Conservation (phyloP, 2,329 filamentous ascomycete species). For the Pyrenochaeta sp. region DNA sequence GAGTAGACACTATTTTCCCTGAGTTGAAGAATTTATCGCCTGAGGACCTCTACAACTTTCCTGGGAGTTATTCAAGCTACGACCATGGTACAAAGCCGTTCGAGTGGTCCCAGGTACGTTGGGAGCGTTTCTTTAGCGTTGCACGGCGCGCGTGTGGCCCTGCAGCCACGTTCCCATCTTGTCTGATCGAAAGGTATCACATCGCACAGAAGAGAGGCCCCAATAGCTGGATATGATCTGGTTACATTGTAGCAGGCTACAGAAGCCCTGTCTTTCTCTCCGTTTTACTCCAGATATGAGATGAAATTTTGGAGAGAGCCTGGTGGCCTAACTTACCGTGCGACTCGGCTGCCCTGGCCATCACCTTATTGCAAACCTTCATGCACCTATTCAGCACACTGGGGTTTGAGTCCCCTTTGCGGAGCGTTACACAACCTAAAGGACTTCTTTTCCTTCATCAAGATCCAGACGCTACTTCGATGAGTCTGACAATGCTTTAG, state of each 20-base stretch:
- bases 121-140: conserved; percentile 9
- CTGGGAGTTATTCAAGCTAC: conserved; percentile 6
- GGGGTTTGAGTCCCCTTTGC: neutral
- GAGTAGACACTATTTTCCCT: conserved; percentile 28
- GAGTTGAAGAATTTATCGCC: conserved; percentile 17
- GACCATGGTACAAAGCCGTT: conserved; percentile 17
- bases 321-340: neutral
- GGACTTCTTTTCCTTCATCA: neutral
- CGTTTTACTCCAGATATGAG: neutral
- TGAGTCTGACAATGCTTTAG: conserved; percentile 29
- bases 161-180: conserved; percentile 12
- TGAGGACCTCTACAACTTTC: conserved; percentile 7
- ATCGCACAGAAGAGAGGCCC: conserved; percentile 5
- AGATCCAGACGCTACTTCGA: neutral
- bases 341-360: neutral
- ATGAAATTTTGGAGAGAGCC: neutral
- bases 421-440: neutral
- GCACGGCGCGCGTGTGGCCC: neutral
- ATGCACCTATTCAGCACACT: too few species aligned
- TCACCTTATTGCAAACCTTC: too few species aligned
- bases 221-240: neutral
- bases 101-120: conserved; percentile 36
- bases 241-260: neutral
- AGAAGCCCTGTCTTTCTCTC: neutral
- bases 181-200: conserved; percentile 9